These are phyloP conservation scores for Phytophthora macrochlamydospora DNA, from an alignment of 352 stramenopile genomes.

Conservation along the genomic window DNA sequence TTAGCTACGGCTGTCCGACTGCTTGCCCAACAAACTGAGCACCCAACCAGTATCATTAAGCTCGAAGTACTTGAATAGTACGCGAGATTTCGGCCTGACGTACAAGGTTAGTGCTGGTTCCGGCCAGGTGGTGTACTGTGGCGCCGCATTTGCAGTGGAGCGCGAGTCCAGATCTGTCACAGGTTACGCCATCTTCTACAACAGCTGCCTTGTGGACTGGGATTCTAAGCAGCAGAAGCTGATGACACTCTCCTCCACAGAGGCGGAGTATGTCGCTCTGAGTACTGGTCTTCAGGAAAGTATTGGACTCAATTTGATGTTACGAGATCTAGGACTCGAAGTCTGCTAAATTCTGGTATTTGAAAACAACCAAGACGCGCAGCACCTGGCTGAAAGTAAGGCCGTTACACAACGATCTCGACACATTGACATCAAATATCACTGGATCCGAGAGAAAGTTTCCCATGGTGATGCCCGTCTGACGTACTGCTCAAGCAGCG, in stretches of 20 bases:
- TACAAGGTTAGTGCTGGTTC: background rate
- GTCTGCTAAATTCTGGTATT: background rate
- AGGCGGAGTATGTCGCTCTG: constrained; percentile 10
- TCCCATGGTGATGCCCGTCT: background rate
- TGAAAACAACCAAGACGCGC: background rate
- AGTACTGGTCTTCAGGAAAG: constrained; percentile 3
- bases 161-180: background rate
- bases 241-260: constrained; percentile 6
- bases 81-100: background rate
- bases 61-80: background rate
- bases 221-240: constrained; percentile 15
- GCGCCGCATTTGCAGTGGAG: constrained; percentile 7
- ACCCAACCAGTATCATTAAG: constrained; percentile 2
- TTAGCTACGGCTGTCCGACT: constrained; percentile 1
- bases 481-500: background rate
- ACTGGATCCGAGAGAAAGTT: background rate
- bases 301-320: constrained; percentile 13
- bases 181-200: background rate
- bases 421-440: background rate
- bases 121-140: constrained; percentile 2
- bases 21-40: constrained; percentile 7
- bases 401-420: background rate
- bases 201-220: constrained; percentile 3
- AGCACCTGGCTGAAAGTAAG: background rate
- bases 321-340: background rate